Base-by-base conservation (phyloP, 2,329 filamentous ascomycete genomes). In the Seiridium cupressi region DNA sequence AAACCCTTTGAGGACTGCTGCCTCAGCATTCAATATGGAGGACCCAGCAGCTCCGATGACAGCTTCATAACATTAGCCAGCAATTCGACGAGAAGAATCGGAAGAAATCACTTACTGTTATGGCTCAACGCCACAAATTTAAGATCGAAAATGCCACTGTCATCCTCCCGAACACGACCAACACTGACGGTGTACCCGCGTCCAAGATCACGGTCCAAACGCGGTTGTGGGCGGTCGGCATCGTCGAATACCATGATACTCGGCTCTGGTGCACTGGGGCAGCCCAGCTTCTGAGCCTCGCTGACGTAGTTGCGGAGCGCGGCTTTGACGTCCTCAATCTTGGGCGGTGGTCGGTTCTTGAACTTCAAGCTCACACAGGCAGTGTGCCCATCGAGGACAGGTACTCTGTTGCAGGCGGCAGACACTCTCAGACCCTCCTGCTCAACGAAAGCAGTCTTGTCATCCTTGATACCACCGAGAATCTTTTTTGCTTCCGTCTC, bases 401-500 rank as follows among this genome's bases (percentile, higher is more conserved):
- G 86, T 3, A 98, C 95, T 63, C 95, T 88, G 72, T 95, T 98
- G 80, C 95, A 98, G 3, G 93, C 88, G 9, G 92, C 94, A 4
- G 89, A 92, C 59, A 98, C 88, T 65, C 86, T 86, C 61, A 98
- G 85, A 51, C 82, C 80, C 11, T 81, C 77, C 76, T 96, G 92
- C 72, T 95, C 89, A 57, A 87, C 79, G 67, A 97, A 93, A 10
- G 87, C 89, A 5, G 90, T 93, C 18, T 84, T 81, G 18, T 90
- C 87, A 46, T 77, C 76, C 70, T 92, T 92, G 68, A 97, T 79
- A 40, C 75, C 75, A 57, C 95, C 94, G 3, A 98, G 84, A 68
- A 98, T 98, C 85, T 98, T 98, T 69, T 91, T 90, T 2, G 95
- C 93, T 77, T 98, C 95, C 3, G 90, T 91, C 81, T 97, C 92